These are phyloP conservation scores for Aspergillus funiculosus DNA, from an alignment of 495 filamentous ascomycete genomes.

Conservation along the genomic window DNA sequence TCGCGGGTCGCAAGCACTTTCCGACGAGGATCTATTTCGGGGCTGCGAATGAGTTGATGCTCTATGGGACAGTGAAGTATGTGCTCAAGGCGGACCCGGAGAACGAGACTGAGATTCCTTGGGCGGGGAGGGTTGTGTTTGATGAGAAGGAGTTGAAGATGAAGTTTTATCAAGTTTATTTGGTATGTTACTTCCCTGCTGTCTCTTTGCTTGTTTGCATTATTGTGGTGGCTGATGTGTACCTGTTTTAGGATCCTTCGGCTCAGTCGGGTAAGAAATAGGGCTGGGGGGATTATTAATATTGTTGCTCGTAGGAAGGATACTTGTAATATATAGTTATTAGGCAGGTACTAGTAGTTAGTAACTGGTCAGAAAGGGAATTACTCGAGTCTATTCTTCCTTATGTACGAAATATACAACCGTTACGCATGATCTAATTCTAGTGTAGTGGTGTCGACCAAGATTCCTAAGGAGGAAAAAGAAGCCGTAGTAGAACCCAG, in stretches of 20 bases:
- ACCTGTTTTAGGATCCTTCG: conserved; percentile 30
- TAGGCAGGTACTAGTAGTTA: neutral
- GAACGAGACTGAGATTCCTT: conserved; percentile 39
- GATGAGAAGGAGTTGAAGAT: conserved; percentile 47
- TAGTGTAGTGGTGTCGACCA: too few species aligned
- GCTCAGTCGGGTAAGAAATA: conserved; percentile 39
- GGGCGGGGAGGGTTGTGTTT: conserved; percentile 53
- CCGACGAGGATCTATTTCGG: conserved; percentile 49
- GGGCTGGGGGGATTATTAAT: neutral
- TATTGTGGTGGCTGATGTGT: neutral
- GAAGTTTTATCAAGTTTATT: conserved; percentile 62
- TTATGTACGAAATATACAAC: too few species aligned
- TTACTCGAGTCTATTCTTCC: too few species aligned
- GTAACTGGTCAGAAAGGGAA: too few species aligned
- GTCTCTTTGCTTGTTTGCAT: conserved; percentile 9
- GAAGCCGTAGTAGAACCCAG: neutral
- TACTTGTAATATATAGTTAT: neutral
- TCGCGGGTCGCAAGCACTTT: conserved; percentile 46
- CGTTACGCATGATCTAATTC: conserved; percentile 11
- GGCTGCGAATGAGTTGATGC: conserved; percentile 53
- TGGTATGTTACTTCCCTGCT: conserved; percentile 37
- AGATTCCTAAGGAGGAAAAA: neutral
- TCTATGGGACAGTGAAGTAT: conserved; percentile 55
- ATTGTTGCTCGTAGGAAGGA: too few species aligned
- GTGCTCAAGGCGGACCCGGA: conserved; percentile 44